Evolutionary conservation across 495 filamentous ascomycete species (phyloP).

Genomic region (Aspergillus haitiensis): DNA sequence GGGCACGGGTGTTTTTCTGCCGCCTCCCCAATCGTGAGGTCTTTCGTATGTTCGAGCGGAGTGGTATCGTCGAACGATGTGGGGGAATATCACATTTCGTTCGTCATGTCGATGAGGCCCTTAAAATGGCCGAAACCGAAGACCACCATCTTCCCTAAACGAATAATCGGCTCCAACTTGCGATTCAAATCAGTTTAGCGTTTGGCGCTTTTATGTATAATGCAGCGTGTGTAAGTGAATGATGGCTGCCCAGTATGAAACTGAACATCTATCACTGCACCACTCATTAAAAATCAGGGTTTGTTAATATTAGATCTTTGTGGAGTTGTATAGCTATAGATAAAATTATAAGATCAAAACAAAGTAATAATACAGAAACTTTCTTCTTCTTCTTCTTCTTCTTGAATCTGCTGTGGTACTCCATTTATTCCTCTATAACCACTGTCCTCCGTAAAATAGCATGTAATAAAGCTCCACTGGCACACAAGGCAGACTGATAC

Average conservation of each 20-base stretch:
- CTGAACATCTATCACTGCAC: background rate
- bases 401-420: background rate
- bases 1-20: constrained; percentile 85
- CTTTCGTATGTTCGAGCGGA: constrained; percentile 69
- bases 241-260: background rate
- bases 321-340: too few relatives aligned
- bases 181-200: too few relatives aligned
- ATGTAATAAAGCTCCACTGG: constrained; percentile 33
- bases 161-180: too few relatives aligned
- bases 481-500: constrained; percentile 20
- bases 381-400: too few relatives aligned
- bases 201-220: background rate
- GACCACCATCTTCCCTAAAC: constrained; percentile 18
- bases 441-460: constrained; percentile 32
- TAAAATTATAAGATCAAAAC: too few relatives aligned
- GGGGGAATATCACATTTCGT: constrained; percentile 79
- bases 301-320: background rate
- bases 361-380: too few relatives aligned
- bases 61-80: constrained; percentile 78
- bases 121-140: constrained; percentile 74
- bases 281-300: background rate
- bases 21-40: constrained; percentile 68
- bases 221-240: background rate
- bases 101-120: constrained; percentile 75
- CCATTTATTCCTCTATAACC: constrained; percentile 25